A percentile compares a stretch with the other conserved stretches of the same genome.
Conservation (phyloP, 2,329 filamentous ascomycete genomes). For the Mycosphaerella arachidis region DNA sequence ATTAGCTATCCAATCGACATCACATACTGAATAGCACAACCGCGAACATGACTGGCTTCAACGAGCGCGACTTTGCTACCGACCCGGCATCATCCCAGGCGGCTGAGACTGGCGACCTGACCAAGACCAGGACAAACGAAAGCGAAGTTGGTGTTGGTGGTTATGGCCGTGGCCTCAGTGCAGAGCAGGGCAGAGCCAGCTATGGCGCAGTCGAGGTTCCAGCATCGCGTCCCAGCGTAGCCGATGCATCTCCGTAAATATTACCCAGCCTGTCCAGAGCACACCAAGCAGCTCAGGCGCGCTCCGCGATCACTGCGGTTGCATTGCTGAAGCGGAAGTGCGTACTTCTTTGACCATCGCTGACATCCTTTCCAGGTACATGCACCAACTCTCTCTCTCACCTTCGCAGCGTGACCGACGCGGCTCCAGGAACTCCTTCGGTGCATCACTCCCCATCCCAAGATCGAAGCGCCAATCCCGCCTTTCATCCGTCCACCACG, state of each 20-base stretch:
- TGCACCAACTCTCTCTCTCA: constrained; percentile 66
- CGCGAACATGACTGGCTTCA: constrained; percentile 56
- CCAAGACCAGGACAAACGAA: constrained; percentile 11
- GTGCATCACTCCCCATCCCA: constrained; percentile 67
- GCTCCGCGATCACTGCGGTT: background rate
- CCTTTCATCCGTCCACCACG: constrained; percentile 57
- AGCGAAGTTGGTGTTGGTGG: constrained; percentile 15
- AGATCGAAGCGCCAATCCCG: constrained; percentile 65
- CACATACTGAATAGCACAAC: constrained; percentile 1
- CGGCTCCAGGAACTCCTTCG: constrained; percentile 71
- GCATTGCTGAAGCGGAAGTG: background rate
- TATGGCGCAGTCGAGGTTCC: constrained; percentile 61
- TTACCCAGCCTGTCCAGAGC: background rate
- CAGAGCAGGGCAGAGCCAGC: constrained; percentile 20
- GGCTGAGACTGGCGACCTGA: constrained; percentile 28
- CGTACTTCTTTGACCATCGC: background rate
- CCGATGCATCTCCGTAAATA: constrained; percentile 54
- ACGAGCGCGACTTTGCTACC: constrained; percentile 53
- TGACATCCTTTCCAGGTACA: constrained; percentile 43
- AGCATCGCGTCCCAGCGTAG: constrained; percentile 62
- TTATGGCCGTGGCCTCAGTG: constrained; percentile 21
- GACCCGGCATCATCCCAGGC: constrained; percentile 38
- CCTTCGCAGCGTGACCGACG: constrained; percentile 65
- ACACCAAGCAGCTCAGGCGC: background rate
- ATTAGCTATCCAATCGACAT: background rate